Evolutionary conservation across 805 yeast species (phyloP), one percentile per base, ranked within the genome.

Genomic region (Ogataea saltuana): DNA sequence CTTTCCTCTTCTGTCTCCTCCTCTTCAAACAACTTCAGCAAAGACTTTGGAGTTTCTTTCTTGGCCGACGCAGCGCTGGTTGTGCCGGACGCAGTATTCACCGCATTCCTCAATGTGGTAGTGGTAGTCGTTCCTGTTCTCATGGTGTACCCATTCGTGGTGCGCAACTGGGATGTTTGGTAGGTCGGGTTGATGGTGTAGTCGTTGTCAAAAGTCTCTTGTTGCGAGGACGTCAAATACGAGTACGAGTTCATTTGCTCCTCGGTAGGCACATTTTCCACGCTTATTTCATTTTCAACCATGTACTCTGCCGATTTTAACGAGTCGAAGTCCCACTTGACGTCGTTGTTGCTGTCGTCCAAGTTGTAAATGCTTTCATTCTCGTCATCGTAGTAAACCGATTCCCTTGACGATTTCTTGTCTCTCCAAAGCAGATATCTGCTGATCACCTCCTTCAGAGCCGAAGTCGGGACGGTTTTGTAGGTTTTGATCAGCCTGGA

Each of bases 321-420:
- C 0, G 93, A 85, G 61, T 88, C 96, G 57, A 88, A 88, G 65
- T 88, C 96, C 97, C 96, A 88, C 59, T 84, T 83, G 17, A 85
- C 80, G 45, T 73, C 80, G 16, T 65, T 59, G 33, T 63, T 42
- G 38, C 25, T 33, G 27, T 56, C 63, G 40, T 61, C 65, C 10
- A 46, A 7, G 40, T 53, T 50, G 29, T 48, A 34, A n/a, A 51
- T 41, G 42, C 51, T 54, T 33, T 54, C 74, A 39, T 62, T 71
- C 18, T 76, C 75, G 46, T 70, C 76, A 13, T 67, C 71, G 44
- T 71, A 62, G 28, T 49, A 63, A 32, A 75, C 67, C 32, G 80
- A 72, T 50, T 80, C 84, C 35, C 81, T 69, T 22, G 78, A 64
- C 1, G 79, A 67, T 52, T 73, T 74, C 52, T 72, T 80, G 63